phyloP scores from a whole-genome alignment of 1,284 basidiomycete species.

The Ceraceosorus guamensis region DNA sequence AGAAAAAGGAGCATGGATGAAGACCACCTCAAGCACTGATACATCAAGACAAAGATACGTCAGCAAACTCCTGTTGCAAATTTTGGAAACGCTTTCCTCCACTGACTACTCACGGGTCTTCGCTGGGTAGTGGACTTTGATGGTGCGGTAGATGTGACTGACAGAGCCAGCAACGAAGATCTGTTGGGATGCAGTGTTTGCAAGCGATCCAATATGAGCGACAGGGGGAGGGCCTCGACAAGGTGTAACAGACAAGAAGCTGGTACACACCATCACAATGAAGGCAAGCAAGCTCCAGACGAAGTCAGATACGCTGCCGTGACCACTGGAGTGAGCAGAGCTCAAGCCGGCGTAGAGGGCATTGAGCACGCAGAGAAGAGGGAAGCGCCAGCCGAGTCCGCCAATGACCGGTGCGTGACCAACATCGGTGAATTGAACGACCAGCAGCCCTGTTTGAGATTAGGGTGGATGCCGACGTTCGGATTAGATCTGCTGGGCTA shows the following conservation, averaged over 20 bases:
- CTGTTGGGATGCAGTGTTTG: too few species aligned
- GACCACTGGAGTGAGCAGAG: constrained; percentile 19
- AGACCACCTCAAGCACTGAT: constrained; percentile 53
- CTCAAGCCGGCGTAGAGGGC: constrained; percentile 70
- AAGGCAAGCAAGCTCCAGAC: constrained; percentile 73
- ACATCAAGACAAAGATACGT: neutral
- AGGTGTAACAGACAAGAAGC: too few species aligned
- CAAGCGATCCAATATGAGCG: too few species aligned
- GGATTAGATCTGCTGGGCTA: too few species aligned
- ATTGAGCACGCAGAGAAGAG: constrained; percentile 74
- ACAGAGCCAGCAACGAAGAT: constrained; percentile 68
- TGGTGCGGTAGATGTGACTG: constrained; percentile 83
- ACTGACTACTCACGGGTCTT: too few species aligned
- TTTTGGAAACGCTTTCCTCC: neutral
- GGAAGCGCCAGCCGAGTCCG: constrained; percentile 79
- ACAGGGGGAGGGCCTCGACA: too few species aligned
- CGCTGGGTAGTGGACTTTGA: constrained; percentile 73
- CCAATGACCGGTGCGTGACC: constrained; percentile 77
- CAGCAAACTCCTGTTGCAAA: too few species aligned
- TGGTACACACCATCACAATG: constrained; percentile 70
- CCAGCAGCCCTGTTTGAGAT: constrained; percentile 13
- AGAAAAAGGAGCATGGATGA: constrained; percentile 51
- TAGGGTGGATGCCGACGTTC: neutral
- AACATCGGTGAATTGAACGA: constrained; percentile 50
- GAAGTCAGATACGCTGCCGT: constrained; percentile 49